Base-by-base conservation (phyloP, 2,329 filamentous ascomycete species). In the Apiospora malaysiana region DNA sequence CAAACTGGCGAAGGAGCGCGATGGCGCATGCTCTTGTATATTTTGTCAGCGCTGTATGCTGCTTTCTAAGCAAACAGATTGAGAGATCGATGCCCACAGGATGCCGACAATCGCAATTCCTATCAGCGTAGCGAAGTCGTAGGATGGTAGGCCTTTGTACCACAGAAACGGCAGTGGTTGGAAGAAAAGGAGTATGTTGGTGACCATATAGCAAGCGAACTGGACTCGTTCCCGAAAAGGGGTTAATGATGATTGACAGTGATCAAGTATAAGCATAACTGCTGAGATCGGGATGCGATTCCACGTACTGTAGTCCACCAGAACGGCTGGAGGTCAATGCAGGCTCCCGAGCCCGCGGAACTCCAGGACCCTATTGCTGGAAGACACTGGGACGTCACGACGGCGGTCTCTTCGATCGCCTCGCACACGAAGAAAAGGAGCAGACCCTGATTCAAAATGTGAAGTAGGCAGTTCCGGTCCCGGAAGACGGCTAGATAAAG, bases 401-500 rank as follows among this genome's bases (percentile, higher is more conserved):
- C 71, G 18, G 73, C 72, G 0, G 72, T 76, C 72, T 81, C 79
- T 46, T 81, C 79, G 14, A 77, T 68, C 21, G 76, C 78, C 51
- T 81, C 79, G 43, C 73, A 75, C 6, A 75, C 68, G 2, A 81
- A 66, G 27, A 81, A 81, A 1, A 67, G 74, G 1, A 79, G 69
- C 23, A 80, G 56, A 12, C 70, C 27, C 66, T 79, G 80, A 49
- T 81, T 81, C 12, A 79, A 68, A 4, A 78, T 70, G 8, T 70
- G 69, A 4, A 79, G 32, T 18, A 63, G 27, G 56, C 32, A 75
- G 12, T 67, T 63, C 45, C 72, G 73, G 2, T 76, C 73, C 0
- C 78, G 76, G 21, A 79, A 77, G 56, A 81, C 78, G 63, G 77
- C 76, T 10, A 81, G 63, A 71, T 80, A 80, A 7, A 81, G 72